Conservation (phyloP, 768 basidiomycete species). For the Dictyophora rubrovolvata region DNA sequence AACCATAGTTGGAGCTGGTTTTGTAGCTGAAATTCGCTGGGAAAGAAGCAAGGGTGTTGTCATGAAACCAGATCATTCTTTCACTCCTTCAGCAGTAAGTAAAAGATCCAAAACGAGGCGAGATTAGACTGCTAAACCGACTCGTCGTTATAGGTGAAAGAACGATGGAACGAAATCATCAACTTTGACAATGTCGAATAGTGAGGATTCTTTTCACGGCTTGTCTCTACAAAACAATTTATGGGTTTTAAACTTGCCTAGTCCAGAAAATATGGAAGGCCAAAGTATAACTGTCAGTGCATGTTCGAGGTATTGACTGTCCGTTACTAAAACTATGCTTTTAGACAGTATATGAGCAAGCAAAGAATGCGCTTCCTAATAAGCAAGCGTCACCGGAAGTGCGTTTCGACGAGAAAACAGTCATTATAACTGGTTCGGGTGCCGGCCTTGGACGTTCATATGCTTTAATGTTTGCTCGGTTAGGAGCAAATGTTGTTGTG, state of each 20-base stretch:
- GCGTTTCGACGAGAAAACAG: slow-evolving; percentile 81
- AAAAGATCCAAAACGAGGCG: background rate
- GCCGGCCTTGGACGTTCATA: slow-evolving; percentile 90
- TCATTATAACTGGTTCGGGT: slow-evolving; percentile 90
- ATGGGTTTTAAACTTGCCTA: background rate
- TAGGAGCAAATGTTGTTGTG: slow-evolving; percentile 94
- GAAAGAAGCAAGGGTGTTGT: slow-evolving; percentile 79
- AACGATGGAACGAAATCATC: slow-evolving; percentile 70
- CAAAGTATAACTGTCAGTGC: background rate
- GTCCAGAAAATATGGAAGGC: background rate
- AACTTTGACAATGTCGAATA: slow-evolving; percentile 67
- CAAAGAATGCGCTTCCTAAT: slow-evolving; percentile 58
- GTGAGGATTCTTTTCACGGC: slow-evolving; percentile 30
- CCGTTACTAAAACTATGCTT: background rate
- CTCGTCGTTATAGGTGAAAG: slow-evolving; percentile 48
- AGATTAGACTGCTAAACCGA: background rate
- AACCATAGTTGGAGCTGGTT: slow-evolving; percentile 71
- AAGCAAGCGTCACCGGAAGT: slow-evolving; percentile 58
- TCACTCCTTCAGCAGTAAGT: slow-evolving; percentile 87
- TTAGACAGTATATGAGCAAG: slow-evolving; percentile 49
- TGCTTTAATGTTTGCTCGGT: slow-evolving; percentile 80
- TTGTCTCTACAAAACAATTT: background rate
- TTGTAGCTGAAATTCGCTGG: slow-evolving; percentile 86
- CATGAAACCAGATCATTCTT: slow-evolving; percentile 82
- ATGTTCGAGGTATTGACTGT: background rate